phyloP scores from a whole-genome alignment of 768 basidiomycete genomes.

The Russula earlei region DNA sequence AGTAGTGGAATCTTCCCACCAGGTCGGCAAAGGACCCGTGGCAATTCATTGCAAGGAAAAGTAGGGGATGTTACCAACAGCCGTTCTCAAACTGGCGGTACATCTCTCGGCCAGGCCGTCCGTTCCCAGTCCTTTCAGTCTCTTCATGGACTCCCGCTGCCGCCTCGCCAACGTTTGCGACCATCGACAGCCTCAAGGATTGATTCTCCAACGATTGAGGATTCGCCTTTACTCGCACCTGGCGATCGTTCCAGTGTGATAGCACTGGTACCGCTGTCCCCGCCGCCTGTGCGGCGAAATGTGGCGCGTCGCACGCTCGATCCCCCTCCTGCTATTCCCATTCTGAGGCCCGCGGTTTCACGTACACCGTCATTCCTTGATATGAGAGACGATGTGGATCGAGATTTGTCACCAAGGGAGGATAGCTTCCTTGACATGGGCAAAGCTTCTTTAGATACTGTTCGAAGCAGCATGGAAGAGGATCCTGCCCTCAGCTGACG shows the following conservation, averaged over 20 bases:
- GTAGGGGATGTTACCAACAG: not conserved
- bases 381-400: slow-evolving; percentile 36
- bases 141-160: slow-evolving; percentile 39
- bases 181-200: slow-evolving; percentile 14
- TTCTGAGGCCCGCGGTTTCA: slow-evolving; percentile 41
- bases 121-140: slow-evolving; percentile 18
- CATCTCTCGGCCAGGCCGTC: not conserved
- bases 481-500: not conserved
- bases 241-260: slow-evolving; percentile 25
- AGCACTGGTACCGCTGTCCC: slow-evolving; percentile 28
- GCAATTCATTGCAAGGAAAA: not conserved
- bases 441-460: slow-evolving; percentile 33
- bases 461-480: slow-evolving; percentile 29
- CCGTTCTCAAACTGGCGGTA: slow-evolving; percentile 1
- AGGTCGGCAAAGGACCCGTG: not conserved
- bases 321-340: slow-evolving; percentile 8
- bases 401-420: slow-evolving; percentile 20
- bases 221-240: slow-evolving; percentile 1
- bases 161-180: slow-evolving; percentile 35
- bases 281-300: slow-evolving; percentile 25
- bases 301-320: slow-evolving; percentile 9
- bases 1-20: not conserved
- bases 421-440: slow-evolving; percentile 36
- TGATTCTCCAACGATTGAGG: not conserved
- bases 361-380: slow-evolving; percentile 67